A percentile compares a stretch with the other conserved stretches of the same genome.
Evolutionary conservation across 768 basidiomycete genomes (phyloP).

Genomic region (Suillus decipiens): DNA sequence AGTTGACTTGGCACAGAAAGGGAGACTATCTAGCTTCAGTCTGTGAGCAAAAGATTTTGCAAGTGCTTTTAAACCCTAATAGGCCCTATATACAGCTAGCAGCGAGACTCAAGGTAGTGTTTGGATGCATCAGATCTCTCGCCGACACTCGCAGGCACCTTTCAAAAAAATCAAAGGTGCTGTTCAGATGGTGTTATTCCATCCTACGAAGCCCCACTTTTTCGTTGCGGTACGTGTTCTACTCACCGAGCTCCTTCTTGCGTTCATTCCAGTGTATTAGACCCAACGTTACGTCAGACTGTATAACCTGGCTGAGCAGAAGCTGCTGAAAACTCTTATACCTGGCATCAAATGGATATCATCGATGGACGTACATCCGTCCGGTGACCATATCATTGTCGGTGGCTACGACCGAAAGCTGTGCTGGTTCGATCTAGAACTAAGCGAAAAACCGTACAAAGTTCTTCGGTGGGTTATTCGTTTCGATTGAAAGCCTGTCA

Average conservation of each 20-base stretch:
- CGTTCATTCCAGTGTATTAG: slow-evolving; percentile 40
- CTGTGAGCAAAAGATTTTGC: slow-evolving; percentile 57
- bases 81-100: slow-evolving; percentile 44
- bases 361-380: slow-evolving; percentile 94
- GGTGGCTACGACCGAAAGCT: slow-evolving; percentile 97
- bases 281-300: slow-evolving; percentile 95
- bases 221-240: slow-evolving; percentile 84
- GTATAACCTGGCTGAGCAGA: slow-evolving; percentile 94
- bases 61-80: slow-evolving; percentile 5
- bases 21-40: slow-evolving; percentile 97
- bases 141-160: slow-evolving; percentile 94
- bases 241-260: slow-evolving; percentile 15
- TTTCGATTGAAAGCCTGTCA: slow-evolving; percentile 3
- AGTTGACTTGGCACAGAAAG: slow-evolving; percentile 89
- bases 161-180: slow-evolving; percentile 94
- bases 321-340: slow-evolving; percentile 87
- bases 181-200: slow-evolving; percentile 92
- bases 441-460: slow-evolving; percentile 97
- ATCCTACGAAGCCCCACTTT: slow-evolving; percentile 92
- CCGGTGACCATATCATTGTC: slow-evolving; percentile 94
- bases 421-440: slow-evolving; percentile 98
- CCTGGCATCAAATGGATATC: slow-evolving; percentile 99
- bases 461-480: slow-evolving; percentile 66
- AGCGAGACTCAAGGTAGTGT: slow-evolving; percentile 78
- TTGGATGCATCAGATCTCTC: slow-evolving; percentile 94